A percentile compares a stretch with the other conserved stretches of the same genome.
phyloP scores from a whole-genome alignment of 805 yeast genomes.

The Teunomyces panamensis region DNA sequence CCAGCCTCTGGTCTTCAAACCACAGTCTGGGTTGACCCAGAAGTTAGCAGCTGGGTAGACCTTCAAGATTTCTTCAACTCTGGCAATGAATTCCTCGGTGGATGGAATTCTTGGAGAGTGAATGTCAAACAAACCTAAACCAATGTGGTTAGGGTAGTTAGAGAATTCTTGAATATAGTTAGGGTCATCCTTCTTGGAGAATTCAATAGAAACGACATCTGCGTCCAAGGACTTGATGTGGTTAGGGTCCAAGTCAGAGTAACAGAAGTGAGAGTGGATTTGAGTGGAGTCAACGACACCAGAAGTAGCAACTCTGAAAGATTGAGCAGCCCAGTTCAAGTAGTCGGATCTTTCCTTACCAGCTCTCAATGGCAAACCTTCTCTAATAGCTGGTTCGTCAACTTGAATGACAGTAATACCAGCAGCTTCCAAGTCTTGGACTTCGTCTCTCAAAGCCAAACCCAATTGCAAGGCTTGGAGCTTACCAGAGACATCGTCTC shows the following conservation, averaged over 20 bases:
- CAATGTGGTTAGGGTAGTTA: conserved; percentile 98
- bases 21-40: conserved; percentile 99
- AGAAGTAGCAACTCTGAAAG: conserved; percentile 98
- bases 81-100: conserved; percentile 89
- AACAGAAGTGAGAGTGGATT: conserved; percentile 99
- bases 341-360: conserved; percentile 96
- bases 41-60: conserved; percentile 97
- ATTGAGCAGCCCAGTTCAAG: conserved; percentile 98
- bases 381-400: conserved; percentile 99
- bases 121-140: conserved; percentile 97
- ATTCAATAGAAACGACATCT: conserved; percentile 98
- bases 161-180: conserved; percentile 97
- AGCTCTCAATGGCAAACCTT: conserved; percentile 98
- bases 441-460: conserved; percentile 98
- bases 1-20: conserved; percentile 99
- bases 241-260: conserved; percentile 99
- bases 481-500: conserved; percentile 93
- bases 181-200: conserved; percentile 99
- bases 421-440: conserved; percentile 95
- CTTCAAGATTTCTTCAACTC: conserved; percentile 92
- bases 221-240: conserved; percentile 99
- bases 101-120: conserved; percentile 99
- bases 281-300: conserved; percentile 95
- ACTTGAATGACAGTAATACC: conserved; percentile 98
- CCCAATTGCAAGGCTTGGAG: conserved; percentile 95